phyloP scores from a whole-genome alignment of 2,329 filamentous ascomycete genomes.

The Geosmithia putterillii region DNA sequence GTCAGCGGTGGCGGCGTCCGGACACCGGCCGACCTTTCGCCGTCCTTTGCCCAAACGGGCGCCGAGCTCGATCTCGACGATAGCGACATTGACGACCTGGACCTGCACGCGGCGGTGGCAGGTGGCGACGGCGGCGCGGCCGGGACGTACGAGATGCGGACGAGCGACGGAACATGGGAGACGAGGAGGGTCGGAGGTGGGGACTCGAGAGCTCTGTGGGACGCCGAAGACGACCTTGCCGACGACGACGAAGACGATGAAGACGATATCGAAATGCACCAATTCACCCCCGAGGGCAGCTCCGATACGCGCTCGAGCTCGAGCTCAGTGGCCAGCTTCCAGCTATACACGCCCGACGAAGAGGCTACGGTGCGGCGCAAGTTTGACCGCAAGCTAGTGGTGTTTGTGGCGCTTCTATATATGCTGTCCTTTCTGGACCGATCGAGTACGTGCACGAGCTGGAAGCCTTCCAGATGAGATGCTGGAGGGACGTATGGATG shows the following conservation, averaged over 20 bases:
- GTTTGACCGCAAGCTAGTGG: conserved; percentile 65
- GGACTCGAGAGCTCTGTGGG: not conserved
- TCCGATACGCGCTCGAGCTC: too few species aligned
- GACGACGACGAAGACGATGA: conserved; percentile 7
- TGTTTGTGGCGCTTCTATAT: conserved; percentile 74
- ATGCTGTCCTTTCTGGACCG: conserved; percentile 78
- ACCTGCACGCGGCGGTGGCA: conserved; percentile 4
- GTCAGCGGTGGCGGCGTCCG: not conserved
- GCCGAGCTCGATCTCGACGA: conserved; percentile 22
- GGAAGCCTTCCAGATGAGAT: not conserved
- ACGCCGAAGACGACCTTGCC: not conserved
- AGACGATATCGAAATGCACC: not conserved
- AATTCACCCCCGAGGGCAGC: not conserved
- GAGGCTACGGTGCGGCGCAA: conserved; percentile 59
- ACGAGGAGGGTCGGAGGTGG: not conserved
- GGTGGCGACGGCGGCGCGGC: not conserved
- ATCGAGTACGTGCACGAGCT: conserved; percentile 67
- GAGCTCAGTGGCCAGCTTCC: conserved; percentile 21
- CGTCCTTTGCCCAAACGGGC: conserved; percentile 26
- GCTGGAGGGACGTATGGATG: too few species aligned
- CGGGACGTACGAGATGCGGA: conserved; percentile 3
- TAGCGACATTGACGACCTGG: conserved; percentile 15
- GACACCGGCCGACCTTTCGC: conserved; percentile 2
- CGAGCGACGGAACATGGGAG: not conserved
- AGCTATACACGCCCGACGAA: conserved; percentile 50